Base-by-base conservation (phyloP, 2,329 filamentous ascomycete species). In the Venturia carpophila region DNA sequence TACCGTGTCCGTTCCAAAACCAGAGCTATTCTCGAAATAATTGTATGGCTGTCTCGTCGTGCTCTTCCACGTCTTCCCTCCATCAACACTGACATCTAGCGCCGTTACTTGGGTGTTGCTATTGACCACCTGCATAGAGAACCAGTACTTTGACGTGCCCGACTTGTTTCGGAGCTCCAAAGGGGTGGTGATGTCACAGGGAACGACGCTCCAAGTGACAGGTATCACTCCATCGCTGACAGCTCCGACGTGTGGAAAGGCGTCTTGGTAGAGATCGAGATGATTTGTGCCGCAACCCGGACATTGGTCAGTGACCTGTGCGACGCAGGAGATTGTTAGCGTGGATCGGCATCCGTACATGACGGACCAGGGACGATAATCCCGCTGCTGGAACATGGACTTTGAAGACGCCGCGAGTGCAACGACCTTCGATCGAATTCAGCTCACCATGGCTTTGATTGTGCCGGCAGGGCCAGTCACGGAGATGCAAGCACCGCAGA, bases 91-190 rank as follows among this genome's bases (percentile, higher is more conserved):
- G 5, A 45, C 42, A 45, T 45, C 42, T 3, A 45, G 42, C 24
- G 42, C 42, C 15, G 15, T 45, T 19, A n/a, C 17, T 7, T 45
- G 17, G 2, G 42, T n/a, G 71, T 86, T 86, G 70, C 82, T 76
- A 74, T 88, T 87, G 70, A 86, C 78, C 55, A 88, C 84, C 73
- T 89, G 86, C 79, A 86, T 85, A 60, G 78, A 79, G 75, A 85
- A 84, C 82, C 82, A 84, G 72, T 79, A 79, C 39, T 74, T 71
- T 5, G 79, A 81, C 3, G 79, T 79, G 30, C 80, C 80, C 27
- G 77, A 75, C 71, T 85, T 84, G 75, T 82, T 83, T 72, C 80
- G 78, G 30, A 85, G 75, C 58, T 76, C 69, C 11, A 85, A 73
- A 1, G 81, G 79, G 0, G 75, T 73, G 2, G 79, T 85, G 42